Evolutionary conservation across 805 yeast genomes (phyloP).

Genomic region (Teunomyces atbi): DNA sequence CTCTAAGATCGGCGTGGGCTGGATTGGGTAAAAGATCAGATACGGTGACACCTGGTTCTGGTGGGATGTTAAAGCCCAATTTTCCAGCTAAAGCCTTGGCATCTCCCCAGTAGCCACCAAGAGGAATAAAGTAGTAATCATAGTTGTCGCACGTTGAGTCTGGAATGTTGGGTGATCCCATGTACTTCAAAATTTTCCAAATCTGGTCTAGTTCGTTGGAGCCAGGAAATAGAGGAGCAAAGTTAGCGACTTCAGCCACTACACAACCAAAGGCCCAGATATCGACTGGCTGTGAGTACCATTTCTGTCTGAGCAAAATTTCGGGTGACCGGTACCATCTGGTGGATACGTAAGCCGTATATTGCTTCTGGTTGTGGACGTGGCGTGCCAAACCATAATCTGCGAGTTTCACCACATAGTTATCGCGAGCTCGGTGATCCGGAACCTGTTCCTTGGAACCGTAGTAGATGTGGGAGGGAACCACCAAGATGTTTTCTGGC

Average conservation of each 20-base stretch:
- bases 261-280: constrained; percentile 87
- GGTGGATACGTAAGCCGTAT: constrained; percentile 77
- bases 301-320: constrained; percentile 60
- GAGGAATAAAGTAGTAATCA: constrained; percentile 29
- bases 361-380: constrained; percentile 49
- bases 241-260: constrained; percentile 68
- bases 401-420: constrained; percentile 68
- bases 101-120: constrained; percentile 76
- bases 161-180: constrained; percentile 67
- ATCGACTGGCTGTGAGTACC: constrained; percentile 69
- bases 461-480: constrained; percentile 55
- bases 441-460: constrained; percentile 43
- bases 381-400: constrained; percentile 79
- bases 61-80: constrained; percentile 59
- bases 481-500: constrained; percentile 86
- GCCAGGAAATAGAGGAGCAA: constrained; percentile 84
- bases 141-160: constrained; percentile 15
- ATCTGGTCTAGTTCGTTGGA: constrained; percentile 75
- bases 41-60: constrained; percentile 48
- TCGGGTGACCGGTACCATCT: constrained; percentile 89
- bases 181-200: constrained; percentile 58
- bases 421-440: constrained; percentile 33
- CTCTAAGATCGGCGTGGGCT: constrained; percentile 41
- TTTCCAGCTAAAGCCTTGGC: constrained; percentile 52
- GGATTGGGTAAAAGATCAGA: constrained; percentile 45